phyloP scores from a whole-genome alignment of 2,329 filamentous ascomycete genomes.

The Paraconiothyrium brasiliense region DNA sequence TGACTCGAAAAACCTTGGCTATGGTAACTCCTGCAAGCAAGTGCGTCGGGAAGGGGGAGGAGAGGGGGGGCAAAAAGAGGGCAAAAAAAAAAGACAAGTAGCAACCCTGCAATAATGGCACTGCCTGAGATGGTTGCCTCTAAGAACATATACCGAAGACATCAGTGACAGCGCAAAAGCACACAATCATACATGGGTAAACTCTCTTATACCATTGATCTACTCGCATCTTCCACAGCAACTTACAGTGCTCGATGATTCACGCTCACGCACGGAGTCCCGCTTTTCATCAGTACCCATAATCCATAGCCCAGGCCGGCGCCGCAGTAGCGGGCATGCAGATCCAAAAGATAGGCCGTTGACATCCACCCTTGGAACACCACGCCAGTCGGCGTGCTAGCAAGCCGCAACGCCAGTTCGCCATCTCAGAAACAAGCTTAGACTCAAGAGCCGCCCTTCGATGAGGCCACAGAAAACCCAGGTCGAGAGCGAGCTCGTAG shows the following conservation, averaged over 20 bases:
- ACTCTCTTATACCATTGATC: conserved; percentile 6
- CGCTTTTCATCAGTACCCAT: conserved; percentile 10
- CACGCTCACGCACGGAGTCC: neutral
- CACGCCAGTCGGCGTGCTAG: neutral
- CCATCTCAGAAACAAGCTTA: neutral
- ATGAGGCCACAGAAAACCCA: neutral
- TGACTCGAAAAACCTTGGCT: no score
- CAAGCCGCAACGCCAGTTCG: conserved; percentile 10
- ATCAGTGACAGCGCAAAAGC: neutral
- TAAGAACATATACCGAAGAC: neutral
- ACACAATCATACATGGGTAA: neutral
- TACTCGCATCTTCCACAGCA: neutral
- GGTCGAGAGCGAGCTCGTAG: conserved; percentile 13
- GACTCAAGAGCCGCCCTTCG: conserved; percentile 9
- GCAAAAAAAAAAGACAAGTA: no score
- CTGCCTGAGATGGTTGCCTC: no score
- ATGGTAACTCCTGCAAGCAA: no score
- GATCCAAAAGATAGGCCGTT: conserved; percentile 1
- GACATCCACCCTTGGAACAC: conserved; percentile 3
- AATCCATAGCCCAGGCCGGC: conserved; percentile 6
- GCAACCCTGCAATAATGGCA: no score
- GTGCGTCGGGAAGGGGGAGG: no score
- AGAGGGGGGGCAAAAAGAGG: no score
- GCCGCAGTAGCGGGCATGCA: conserved; percentile 13
- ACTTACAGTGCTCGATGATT: neutral